phyloP scores from a whole-genome alignment of 2,329 filamentous ascomycete species.

The Fusarium brevicatenulatum region DNA sequence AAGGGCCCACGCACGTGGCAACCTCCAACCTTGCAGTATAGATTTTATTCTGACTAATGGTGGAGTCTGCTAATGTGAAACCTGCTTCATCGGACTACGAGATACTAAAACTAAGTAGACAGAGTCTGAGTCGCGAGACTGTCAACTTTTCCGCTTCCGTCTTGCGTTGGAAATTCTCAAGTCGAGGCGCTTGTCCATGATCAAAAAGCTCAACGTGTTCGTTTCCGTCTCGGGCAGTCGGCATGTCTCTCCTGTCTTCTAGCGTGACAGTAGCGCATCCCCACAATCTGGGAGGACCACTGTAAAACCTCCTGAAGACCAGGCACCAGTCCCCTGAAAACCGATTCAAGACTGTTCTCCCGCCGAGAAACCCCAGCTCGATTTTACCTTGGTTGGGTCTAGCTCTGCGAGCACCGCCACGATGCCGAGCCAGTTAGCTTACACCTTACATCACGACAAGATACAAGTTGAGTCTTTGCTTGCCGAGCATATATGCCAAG shows the following conservation, averaged over 20 bases:
- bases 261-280: slow-evolving; percentile 29
- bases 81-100: background rate
- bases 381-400: slow-evolving; percentile 7
- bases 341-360: slow-evolving; percentile 12
- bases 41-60: background rate
- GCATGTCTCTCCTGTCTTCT: slow-evolving; percentile 28
- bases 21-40: slow-evolving; percentile 29
- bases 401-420: slow-evolving; percentile 36
- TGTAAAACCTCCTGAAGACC: slow-evolving; percentile 7
- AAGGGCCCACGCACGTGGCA: slow-evolving; percentile 49
- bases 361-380: background rate
- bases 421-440: slow-evolving; percentile 35
- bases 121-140: slow-evolving; percentile 13
- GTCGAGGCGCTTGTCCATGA: slow-evolving; percentile 3
- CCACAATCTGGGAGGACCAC: slow-evolving; percentile 27
- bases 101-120: background rate
- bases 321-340: slow-evolving; percentile 23
- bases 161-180: background rate
- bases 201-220: slow-evolving; percentile 47
- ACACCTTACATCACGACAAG: slow-evolving; percentile 24
- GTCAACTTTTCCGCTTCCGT: slow-evolving; percentile 12
- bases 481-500: slow-evolving; percentile 32
- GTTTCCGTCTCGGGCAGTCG: slow-evolving; percentile 41
- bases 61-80: background rate
- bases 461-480: slow-evolving; percentile 11